phyloP scores from a whole-genome alignment of 345 rosid genomes.

The Psidium friedrichsthalianum region DNA sequence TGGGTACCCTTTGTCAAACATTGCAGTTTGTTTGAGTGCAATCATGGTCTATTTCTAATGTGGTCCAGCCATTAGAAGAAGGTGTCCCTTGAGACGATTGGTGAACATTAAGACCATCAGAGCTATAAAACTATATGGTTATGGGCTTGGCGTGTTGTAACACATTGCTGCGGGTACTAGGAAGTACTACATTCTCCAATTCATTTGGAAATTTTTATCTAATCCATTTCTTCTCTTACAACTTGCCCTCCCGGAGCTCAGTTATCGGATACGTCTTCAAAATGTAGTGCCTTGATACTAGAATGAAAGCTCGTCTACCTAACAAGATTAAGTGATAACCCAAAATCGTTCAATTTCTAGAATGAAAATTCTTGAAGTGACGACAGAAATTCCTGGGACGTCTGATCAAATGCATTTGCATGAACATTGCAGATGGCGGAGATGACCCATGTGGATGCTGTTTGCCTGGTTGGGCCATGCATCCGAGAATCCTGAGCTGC shows the following conservation, averaged over 20 bases:
- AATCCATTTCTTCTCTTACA: not conserved
- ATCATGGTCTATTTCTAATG: not conserved
- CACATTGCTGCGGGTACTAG: not conserved
- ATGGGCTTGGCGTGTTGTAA: not conserved
- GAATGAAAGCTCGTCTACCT: not conserved
- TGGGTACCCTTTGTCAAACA: not conserved
- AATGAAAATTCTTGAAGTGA: not conserved
- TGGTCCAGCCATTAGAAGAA: not conserved
- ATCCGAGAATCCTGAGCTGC: constrained; percentile 95
- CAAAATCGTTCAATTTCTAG: not conserved
- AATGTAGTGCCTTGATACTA: not conserved
- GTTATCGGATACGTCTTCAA: not conserved
- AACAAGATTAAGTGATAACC: not conserved
- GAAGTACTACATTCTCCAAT: not conserved
- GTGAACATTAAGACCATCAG: not conserved
- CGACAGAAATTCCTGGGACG: not conserved
- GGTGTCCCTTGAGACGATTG: not conserved
- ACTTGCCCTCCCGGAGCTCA: not conserved
- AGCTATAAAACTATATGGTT: not conserved
- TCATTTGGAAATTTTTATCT: not conserved
- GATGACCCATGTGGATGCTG: constrained; percentile 93
- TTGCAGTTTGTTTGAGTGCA: not conserved
- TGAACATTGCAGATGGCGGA: constrained; percentile 72
- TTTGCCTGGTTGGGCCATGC: constrained; percentile 99
- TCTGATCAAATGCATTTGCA: not conserved